Evolutionary conservation across 805 yeast genomes (phyloP).

Genomic region (Yamadazyma ubonensis): DNA sequence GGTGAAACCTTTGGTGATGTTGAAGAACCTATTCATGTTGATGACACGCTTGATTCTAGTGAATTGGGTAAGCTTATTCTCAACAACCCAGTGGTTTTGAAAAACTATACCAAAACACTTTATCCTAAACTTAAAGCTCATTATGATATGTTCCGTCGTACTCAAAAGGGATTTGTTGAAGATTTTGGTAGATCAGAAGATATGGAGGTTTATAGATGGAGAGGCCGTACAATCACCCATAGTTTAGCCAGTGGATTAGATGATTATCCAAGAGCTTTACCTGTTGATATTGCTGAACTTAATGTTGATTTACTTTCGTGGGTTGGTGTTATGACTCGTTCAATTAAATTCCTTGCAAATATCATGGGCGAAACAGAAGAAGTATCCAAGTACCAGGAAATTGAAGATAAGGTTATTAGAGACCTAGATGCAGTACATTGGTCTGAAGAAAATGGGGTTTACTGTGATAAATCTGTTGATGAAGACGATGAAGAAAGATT

Average conservation of each 20-base stretch:
- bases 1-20: constrained; percentile 22
- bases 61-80: constrained; percentile 54
- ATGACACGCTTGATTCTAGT: constrained; percentile 11
- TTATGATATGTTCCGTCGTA: constrained; percentile 78
- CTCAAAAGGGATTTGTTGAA: constrained; percentile 73
- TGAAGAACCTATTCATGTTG: constrained; percentile 27
- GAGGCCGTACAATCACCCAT: constrained; percentile 82
- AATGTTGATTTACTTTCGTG: constrained; percentile 88
- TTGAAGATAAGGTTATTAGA: constrained; percentile 54
- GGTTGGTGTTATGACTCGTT: constrained; percentile 89
- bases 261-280: constrained; percentile 85
- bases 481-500: constrained; percentile 62
- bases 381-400: constrained; percentile 47
- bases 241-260: constrained; percentile 93
- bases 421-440: constrained; percentile 80
- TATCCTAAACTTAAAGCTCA: constrained; percentile 78
- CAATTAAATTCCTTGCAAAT: constrained; percentile 72
- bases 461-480: constrained; percentile 82
- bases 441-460: constrained; percentile 62
- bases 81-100: constrained; percentile 56
- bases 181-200: constrained; percentile 60
- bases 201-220: constrained; percentile 83
- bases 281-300: constrained; percentile 84
- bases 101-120: constrained; percentile 56
- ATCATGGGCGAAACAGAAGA: constrained; percentile 61